A percentile compares a stretch with the other conserved stretches of the same genome.
Conservation (phyloP, 257 asterid genomes). For the Fraxinus quadrangulata region DNA sequence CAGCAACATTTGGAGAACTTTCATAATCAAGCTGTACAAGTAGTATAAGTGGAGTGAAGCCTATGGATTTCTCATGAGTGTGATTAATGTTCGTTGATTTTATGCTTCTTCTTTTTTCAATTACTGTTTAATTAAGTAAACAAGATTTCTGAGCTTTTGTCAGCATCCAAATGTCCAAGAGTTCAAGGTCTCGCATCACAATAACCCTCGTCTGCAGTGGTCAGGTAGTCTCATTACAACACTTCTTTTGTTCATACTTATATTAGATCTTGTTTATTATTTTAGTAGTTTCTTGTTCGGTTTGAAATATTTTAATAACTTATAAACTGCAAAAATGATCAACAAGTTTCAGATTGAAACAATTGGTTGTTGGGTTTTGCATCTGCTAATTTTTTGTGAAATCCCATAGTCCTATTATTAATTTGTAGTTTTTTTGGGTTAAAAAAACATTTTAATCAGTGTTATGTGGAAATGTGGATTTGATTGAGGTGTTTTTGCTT, state of each 20-base stretch:
- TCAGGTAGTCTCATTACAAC: constrained; percentile 42
- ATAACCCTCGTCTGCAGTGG: too few relatives aligned
- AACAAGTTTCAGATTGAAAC: background rate
- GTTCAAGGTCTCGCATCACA: constrained; percentile 25
- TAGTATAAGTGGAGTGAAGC: background rate
- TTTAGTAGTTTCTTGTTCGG: constrained; percentile 4
- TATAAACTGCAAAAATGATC: too few relatives aligned
- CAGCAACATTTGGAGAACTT: background rate
- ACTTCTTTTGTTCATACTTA: background rate
- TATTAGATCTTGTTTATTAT: background rate
- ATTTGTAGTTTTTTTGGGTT: too few relatives aligned
- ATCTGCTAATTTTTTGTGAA: too few relatives aligned
- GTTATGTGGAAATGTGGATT: too few relatives aligned
- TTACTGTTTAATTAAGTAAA: too few relatives aligned
- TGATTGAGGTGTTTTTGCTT: too few relatives aligned
- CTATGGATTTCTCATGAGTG: background rate
- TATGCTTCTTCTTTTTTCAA: too few relatives aligned
- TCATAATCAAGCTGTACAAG: background rate
- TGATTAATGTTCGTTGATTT: too few relatives aligned
- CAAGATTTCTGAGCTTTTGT: background rate
- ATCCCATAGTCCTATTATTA: too few relatives aligned
- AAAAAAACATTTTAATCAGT: too few relatives aligned
- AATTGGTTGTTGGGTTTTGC: too few relatives aligned
- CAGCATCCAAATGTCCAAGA: constrained; percentile 54
- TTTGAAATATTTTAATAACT: background rate